phyloP scores from a whole-genome alignment of 2,329 filamentous ascomycete species.

The Didymella arachidicola region DNA sequence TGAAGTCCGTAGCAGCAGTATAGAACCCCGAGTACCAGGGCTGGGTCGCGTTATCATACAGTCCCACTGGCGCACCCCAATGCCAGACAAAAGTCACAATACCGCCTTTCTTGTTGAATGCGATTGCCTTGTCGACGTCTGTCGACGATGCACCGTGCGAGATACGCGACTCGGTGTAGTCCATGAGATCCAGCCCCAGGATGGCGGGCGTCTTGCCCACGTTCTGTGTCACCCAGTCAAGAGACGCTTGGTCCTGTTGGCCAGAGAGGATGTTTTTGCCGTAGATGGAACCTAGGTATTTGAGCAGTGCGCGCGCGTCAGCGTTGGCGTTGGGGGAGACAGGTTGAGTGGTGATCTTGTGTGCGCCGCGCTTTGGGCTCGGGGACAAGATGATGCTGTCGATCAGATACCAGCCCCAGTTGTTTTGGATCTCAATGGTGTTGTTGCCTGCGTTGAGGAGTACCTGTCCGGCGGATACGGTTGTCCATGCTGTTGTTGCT shows the following conservation, averaged over 20 bases:
- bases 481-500: slow-evolving; percentile 51
- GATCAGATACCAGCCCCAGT: slow-evolving; percentile 61
- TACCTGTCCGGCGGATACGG: slow-evolving; percentile 55
- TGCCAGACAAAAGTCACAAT: slow-evolving; percentile 61
- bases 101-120: slow-evolving; percentile 54
- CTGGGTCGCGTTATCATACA: slow-evolving; percentile 57
- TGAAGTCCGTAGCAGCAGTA: slow-evolving; percentile 59
- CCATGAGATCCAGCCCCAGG: slow-evolving; percentile 58
- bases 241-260: slow-evolving; percentile 56
- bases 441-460: slow-evolving; percentile 55
- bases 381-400: slow-evolving; percentile 55
- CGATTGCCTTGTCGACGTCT: slow-evolving; percentile 58
- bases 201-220: slow-evolving; percentile 59
- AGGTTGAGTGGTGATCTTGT: slow-evolving; percentile 51
- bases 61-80: slow-evolving; percentile 57
- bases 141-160: slow-evolving; percentile 53
- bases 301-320: slow-evolving; percentile 52
- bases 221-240: slow-evolving; percentile 56
- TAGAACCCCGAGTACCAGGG: slow-evolving; percentile 62
- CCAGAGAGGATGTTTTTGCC: slow-evolving; percentile 59
- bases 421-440: slow-evolving; percentile 56
- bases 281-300: slow-evolving; percentile 56
- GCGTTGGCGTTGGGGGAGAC: slow-evolving; percentile 52
- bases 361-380: slow-evolving; percentile 48
- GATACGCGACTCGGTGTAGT: slow-evolving; percentile 59